These are phyloP conservation scores for Mycena metata DNA, from an alignment of 768 basidiomycete genomes.

Conservation along the genomic window DNA sequence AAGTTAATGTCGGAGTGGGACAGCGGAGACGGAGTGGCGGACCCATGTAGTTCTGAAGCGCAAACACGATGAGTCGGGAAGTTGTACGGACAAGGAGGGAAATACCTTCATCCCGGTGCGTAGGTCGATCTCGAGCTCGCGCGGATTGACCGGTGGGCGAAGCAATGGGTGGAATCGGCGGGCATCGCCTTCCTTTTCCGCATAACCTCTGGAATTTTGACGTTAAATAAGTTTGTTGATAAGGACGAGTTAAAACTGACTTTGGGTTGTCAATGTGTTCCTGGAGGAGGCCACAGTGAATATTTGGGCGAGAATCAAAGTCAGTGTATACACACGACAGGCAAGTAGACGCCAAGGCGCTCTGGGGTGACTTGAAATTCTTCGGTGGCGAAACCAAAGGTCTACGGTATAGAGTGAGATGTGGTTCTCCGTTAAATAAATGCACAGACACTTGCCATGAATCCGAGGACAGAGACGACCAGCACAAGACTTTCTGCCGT, in stretches of 20 bases:
- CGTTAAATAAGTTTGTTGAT: neutral
- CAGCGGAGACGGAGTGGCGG: neutral
- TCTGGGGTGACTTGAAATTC: constrained; percentile 82
- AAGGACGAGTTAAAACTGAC: constrained; percentile 42
- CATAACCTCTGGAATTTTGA: constrained; percentile 68
- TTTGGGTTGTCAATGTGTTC: constrained; percentile 89
- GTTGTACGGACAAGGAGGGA: neutral
- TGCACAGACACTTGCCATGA: constrained; percentile 55
- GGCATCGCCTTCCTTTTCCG: constrained; percentile 77
- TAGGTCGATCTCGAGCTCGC: constrained; percentile 83
- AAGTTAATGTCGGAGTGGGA: neutral
- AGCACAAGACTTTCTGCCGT: constrained; percentile 74
- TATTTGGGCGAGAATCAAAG: neutral
- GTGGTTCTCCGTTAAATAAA: neutral
- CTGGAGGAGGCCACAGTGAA: constrained; percentile 41
- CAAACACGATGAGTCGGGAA: constrained; percentile 1
- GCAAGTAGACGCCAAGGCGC: constrained; percentile 82
- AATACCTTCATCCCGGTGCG: constrained; percentile 83
- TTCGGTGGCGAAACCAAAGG: constrained; percentile 73
- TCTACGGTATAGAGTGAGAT: constrained; percentile 47
- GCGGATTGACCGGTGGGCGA: constrained; percentile 78
- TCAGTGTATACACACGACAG: constrained; percentile 60
- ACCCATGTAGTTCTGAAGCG: constrained; percentile 77
- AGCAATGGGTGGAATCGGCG: constrained; percentile 78
- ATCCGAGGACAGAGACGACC: constrained; percentile 69